Conservation (phyloP, 441 rosid genomes). For the Flueggea neowawraea region DNA sequence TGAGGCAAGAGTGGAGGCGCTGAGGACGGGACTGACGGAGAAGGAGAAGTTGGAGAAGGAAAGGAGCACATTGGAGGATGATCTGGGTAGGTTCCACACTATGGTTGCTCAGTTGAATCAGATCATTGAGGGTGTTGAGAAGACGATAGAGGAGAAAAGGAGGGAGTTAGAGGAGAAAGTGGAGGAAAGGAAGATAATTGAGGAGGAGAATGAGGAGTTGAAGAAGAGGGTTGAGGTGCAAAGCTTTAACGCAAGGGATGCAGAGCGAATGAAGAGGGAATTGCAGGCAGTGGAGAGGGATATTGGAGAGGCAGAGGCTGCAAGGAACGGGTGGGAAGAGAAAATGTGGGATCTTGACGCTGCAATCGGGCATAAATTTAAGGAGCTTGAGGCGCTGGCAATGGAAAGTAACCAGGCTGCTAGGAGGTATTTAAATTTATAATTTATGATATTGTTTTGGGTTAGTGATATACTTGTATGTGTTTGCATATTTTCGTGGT, state of each 20-base stretch:
- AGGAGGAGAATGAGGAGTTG: slow-evolving; percentile 71
- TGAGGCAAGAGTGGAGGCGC: slow-evolving; percentile 41
- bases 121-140: slow-evolving; percentile 39
- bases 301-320: slow-evolving; percentile 56
- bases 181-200: slow-evolving; percentile 54
- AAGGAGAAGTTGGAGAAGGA: slow-evolving; percentile 56
- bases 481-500: no score
- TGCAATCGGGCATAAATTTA: slow-evolving; percentile 40
- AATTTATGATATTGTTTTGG: neutral
- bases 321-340: slow-evolving; percentile 77
- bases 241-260: slow-evolving; percentile 72
- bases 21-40: slow-evolving; percentile 53
- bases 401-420: slow-evolving; percentile 78
- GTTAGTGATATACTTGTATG: neutral
- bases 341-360: slow-evolving; percentile 80
- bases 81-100: slow-evolving; percentile 56
- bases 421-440: slow-evolving; percentile 40
- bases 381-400: slow-evolving; percentile 62
- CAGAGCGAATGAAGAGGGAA: slow-evolving; percentile 96
- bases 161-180: slow-evolving; percentile 48
- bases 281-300: slow-evolving; percentile 84
- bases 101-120: slow-evolving; percentile 44
- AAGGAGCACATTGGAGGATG: slow-evolving; percentile 56
- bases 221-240: slow-evolving; percentile 69
- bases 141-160: slow-evolving; percentile 53